phyloP scores from a whole-genome alignment of 345 rosid genomes.

The Noccaea caerulescens region DNA sequence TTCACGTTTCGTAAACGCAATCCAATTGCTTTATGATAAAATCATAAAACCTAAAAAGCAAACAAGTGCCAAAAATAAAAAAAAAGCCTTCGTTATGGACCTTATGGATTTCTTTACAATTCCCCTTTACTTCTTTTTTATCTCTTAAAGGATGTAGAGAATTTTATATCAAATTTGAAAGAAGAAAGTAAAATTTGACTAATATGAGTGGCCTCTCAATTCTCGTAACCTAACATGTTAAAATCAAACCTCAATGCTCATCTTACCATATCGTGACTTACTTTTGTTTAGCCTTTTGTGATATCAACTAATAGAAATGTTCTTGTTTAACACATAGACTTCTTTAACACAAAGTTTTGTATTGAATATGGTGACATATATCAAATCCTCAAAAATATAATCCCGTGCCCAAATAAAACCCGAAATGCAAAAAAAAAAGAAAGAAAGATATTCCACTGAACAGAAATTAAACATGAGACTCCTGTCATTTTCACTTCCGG shows the following conservation, averaged over 20 bases:
- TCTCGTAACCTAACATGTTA: slow-evolving; percentile 32
- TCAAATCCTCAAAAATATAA: neutral
- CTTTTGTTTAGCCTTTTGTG: slow-evolving; percentile 12
- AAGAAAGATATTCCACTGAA: slow-evolving; percentile 23
- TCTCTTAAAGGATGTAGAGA: neutral
- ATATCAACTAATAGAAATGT: neutral
- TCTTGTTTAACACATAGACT: neutral
- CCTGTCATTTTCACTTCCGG: slow-evolving; percentile 18
- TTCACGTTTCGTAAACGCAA: slow-evolving; percentile 45
- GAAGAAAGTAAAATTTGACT: slow-evolving; percentile 44
- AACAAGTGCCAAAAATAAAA: slow-evolving; percentile 26
- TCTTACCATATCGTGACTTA: slow-evolving; percentile 25
- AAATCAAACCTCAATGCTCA: slow-evolving; percentile 8
- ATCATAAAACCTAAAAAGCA: slow-evolving; percentile 21
- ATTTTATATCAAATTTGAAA: slow-evolving; percentile 10
- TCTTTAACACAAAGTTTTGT: neutral
- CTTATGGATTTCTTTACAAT: slow-evolving; percentile 21
- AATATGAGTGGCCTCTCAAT: slow-evolving; percentile 40
- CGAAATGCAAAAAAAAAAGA: slow-evolving; percentile 13
- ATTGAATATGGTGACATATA: neutral
- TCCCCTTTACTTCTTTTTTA: slow-evolving; percentile 5
- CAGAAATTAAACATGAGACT: neutral
- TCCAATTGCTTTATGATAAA: slow-evolving; percentile 31
- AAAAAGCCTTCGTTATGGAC: slow-evolving; percentile 1
- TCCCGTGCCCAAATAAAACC: slow-evolving; percentile 28